Evolutionary conservation across 345 rosid species (phyloP), one percentile per base, ranked within the genome.

Genomic region (Crucihimalaya himalaica): DNA sequence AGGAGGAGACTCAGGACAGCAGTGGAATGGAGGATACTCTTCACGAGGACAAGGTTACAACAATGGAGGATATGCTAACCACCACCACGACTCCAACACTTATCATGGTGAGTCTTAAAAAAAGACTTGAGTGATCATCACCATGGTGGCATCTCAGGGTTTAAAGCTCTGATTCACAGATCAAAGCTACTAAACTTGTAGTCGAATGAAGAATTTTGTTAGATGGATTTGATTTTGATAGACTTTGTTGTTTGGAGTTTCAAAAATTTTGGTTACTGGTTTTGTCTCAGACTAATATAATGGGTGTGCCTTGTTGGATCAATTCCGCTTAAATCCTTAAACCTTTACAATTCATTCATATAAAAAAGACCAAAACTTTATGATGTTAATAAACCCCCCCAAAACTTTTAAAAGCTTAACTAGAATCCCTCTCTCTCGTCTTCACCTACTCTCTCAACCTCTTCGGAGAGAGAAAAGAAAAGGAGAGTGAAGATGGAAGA

Each of bases 21-120:
- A 89, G 55, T 89, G 97, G 97, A 86, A 86, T 19, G 97, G 96
- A 32, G 85, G 78, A 69, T 82, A 90, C 76, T 73, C n/a, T n/a
- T n/a, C 83, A 25, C 84, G 92, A 68, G 93, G 88, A 64, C 89
- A 86, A 60, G 86, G 84, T 50, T 88, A 86, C 53, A 80, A 84
- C 67, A 73, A 86, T 63, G 89, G 93, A 60, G 91, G 93, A 46
- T 83, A 90, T 60, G 82, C 83, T 59, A 75, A 70, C 54, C 70
- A 78, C 54, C 70, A 78, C 48, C 79, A 68, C 46, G 74, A 68
- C 50, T 67, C 79, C 74, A 75, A 68, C 79, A 31, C 2, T 10
- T 75, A 52, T 42, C 46, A 43, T 31, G n/a, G 62, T 4, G 78
- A 74, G 54, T 27, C 34, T 66, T 74, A 45, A 66, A 66, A 50